phyloP scores from a whole-genome alignment of 345 rosid species.

The Bruguiera sexangula region DNA sequence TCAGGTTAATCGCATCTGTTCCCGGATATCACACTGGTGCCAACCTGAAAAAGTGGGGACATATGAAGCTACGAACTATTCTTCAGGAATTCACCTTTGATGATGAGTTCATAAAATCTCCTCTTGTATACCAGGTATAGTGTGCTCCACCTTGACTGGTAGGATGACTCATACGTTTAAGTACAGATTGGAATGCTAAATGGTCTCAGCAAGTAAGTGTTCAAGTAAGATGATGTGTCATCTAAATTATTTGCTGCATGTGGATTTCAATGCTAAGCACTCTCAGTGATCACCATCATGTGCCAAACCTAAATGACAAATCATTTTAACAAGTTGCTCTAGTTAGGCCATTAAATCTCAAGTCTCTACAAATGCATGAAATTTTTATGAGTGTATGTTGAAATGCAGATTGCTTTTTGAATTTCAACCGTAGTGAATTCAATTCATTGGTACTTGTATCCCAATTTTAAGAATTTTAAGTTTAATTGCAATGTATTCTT shows the following conservation, averaged over 20 bases:
- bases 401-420: too few species aligned
- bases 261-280: neutral
- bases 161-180: neutral
- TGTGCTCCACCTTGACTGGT: neutral
- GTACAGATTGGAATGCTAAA: neutral
- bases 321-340: neutral
- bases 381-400: too few species aligned
- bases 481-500: constrained; percentile 5
- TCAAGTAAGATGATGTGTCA: too few species aligned
- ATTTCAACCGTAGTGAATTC: too few species aligned
- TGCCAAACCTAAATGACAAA: neutral
- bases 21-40: constrained; percentile 91
- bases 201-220: neutral
- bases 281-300: neutral
- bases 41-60: constrained; percentile 83
- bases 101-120: constrained; percentile 70
- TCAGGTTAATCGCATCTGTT: constrained; percentile 76
- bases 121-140: constrained; percentile 83
- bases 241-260: neutral
- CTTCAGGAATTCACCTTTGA: constrained; percentile 75
- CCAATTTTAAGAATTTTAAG: constrained; percentile 4
- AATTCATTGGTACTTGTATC: neutral
- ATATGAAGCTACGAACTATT: constrained; percentile 70
- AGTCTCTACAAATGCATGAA: neutral
- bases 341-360: too few species aligned